Base-by-base conservation (phyloP, 331 rosid species). In the Ulmus americana region DNA sequence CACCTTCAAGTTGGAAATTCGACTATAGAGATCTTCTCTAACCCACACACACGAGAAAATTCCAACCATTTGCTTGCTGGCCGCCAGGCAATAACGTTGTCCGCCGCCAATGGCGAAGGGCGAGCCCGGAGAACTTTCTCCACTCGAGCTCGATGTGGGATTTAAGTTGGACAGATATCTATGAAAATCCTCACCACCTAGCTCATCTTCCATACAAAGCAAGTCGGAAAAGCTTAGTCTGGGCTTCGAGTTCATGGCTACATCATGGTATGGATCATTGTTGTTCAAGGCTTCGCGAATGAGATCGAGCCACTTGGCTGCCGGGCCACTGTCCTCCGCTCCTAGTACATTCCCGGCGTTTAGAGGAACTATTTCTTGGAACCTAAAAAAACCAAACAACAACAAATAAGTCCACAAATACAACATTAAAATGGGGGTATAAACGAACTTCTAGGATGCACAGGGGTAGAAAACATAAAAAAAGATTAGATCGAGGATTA, bases 31-130 rank as follows among this genome's bases (percentile, higher is more conserved):
- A 62, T 87, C 85, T 0, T 71, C 61, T 2, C 86, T 78, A 22
- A 89, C 74, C 97, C 97, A 94, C 55, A 89, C 91, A 22, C 91
- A 85, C 70, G 85, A 67, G 79, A 89, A 94, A 0, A 94, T 74
- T 35, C 98, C 98, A 15, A 94, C 98, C 98, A 94, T 94, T 71
- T 94, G 98, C 64, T 90, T 94, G 80, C 97, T 84, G 38, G 82
- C 86, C 15, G 82, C 90, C 12, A 85, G 67, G 70, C 82, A 72
- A 70, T 75, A 92, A 3, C 64, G 51, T 48, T 43, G 55, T 45
- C 59, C 1, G 53, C 58, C 64, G 3, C 16, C 50, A 6, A 2
- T 0, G 45, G 59, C 45, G 28, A 57, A 57, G 5, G 65, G 65
- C n/a, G 68, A 52, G 46, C 61, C 8, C 0, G 84, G 74, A 18